Base-by-base conservation (phyloP, 345 rosid genomes). In the Euphorbia peplus region DNA sequence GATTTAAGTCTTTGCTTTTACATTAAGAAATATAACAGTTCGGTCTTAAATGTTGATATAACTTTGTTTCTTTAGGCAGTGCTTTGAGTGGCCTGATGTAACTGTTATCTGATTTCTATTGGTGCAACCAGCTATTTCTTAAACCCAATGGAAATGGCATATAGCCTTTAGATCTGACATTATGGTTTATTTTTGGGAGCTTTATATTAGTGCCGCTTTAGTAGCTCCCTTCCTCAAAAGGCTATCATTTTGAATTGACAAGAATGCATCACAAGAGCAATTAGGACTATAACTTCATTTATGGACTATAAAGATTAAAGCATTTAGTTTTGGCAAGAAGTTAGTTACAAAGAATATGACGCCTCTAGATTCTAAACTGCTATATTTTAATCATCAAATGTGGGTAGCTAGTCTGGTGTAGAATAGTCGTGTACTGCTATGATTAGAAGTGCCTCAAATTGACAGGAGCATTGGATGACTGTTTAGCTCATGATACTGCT, bases 21-120 rank as follows among this genome's bases (percentile, higher is more conserved):
- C 11, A 24, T 16, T 39, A 16, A 37, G 29, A 39, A 44, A 37
- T 22, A 39, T 52, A 32, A 29, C 21, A 4, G 50, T 60, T 69
- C 8, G 14, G 37, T 25, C 59, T 21, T 60, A 28, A 46, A 18
- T 21, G 0, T 48, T 16, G 24, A 48, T 50, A 3, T 8, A 59
- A 1, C 9, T 26, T n/a, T 26, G 19, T 69, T 48, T 69, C 10
- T 59, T 30, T 30, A 18, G 42, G 8, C 10, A 6, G 13, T 15
- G 56, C 16, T 47, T 46, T 24, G 16, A 46, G 47, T 47, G 51
- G 72, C 58, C 55, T 46, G 72, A 30, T 53, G 63, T 57, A 9
- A 12, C 61, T 57, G 8, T 5, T 11, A 61, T 52, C 73, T 10
- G 12, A 44, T 44, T 15, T 64, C 24, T 21, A 53, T 44, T 19